Base-by-base conservation (phyloP, 148 eudicot species). In the Cornus controversa region DNA sequence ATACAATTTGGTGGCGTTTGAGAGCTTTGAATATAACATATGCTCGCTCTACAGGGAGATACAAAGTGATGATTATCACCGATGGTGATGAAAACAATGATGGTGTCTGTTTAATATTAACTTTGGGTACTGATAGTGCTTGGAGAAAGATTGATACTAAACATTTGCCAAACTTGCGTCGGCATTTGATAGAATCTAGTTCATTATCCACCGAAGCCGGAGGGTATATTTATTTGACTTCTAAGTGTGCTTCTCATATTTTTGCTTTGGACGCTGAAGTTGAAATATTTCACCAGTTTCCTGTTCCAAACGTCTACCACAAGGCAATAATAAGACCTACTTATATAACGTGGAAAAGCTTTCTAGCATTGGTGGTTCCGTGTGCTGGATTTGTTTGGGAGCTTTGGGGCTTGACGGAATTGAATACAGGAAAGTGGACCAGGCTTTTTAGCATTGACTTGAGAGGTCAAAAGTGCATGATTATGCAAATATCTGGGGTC, bases 251-350 rank as follows among this genome's bases (percentile, higher is more conserved):
- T 69, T 69, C 5, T 4, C 10, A 29, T 3, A 1, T 69, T 69
- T 24, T 69, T 37, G 27, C 72, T 36, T 37, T 37, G 50, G 72
- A 69, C 22, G 53, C 36, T 7, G 53, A 69, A 37, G 23, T 53
- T n/a, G 54, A 69, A 69, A 69, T 42, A 13, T 20, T 69, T 69
- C 27, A 37, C 15, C 53, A 69, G 53, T 10, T 69, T 34, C 72
- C 53, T 69, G 8, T 31, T 24, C 54, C 54, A 36, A 15, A 36
- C 20, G 42, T 20, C 42, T 0, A 4, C 10, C 2, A 5, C 6
- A 27, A 40, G 26, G 20, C 18, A 54, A 15, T 1, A 29, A 29
- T n/a, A n/a, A n/a, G n/a, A n/a, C n/a, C n/a, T n/a, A n/a, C n/a
- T n/a, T n/a, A n/a, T n/a, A n/a, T n/a, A n/a, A n/a, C n/a, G n/a